A percentile compares a stretch with the other conserved stretches of the same genome.
Evolutionary conservation across 176 grass and related monocot species (phyloP).

Genomic region (Carex cristatella): DNA sequence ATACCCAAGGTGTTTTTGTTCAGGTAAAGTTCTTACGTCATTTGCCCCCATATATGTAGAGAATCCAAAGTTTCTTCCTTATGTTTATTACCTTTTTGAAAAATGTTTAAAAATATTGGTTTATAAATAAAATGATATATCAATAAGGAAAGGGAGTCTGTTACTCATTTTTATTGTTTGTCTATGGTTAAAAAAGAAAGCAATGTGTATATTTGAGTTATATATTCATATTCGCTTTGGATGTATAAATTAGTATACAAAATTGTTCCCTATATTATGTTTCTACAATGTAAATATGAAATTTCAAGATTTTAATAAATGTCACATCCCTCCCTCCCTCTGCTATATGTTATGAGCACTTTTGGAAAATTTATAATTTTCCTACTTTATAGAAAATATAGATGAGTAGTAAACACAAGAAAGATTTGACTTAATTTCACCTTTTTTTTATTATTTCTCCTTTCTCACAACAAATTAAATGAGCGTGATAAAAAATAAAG

Average conservation of each 20-base stretch:
- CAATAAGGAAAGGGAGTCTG: not conserved
- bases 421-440: not conserved
- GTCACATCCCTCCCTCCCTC: not conserved
- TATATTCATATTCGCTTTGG: not conserved
- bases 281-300: not conserved
- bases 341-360: not conserved
- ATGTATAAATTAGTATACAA: not conserved
- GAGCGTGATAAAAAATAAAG: not conserved
- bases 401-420: not conserved
- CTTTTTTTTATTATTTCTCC: not conserved
- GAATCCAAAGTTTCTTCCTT: not conserved
- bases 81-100: not conserved
- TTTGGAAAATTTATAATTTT: not conserved
- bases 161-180: not conserved
- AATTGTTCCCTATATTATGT: not conserved
- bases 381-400: not conserved
- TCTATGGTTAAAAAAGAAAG: not conserved
- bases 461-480: not conserved
- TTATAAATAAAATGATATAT: not conserved
- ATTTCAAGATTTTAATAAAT: not conserved
- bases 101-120: not conserved
- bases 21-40: constrained; percentile 39
- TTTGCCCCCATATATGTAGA: not conserved
- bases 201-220: not conserved
- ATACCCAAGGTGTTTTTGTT: constrained; percentile 82